Base-by-base conservation (phyloP, 805 yeast genomes). In the Yamadazyma endophytica region DNA sequence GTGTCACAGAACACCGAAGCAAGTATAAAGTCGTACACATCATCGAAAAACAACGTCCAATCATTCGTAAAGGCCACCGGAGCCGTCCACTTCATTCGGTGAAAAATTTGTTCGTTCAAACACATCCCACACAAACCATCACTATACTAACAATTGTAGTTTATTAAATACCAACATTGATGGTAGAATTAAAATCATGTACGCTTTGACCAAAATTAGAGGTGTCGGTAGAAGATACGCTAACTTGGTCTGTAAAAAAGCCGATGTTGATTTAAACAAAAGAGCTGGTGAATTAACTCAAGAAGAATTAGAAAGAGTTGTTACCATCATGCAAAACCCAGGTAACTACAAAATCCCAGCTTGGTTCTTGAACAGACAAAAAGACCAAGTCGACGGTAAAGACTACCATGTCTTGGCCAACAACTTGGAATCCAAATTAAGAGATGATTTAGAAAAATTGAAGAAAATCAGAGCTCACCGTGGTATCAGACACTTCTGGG, bases 211-310 rank as follows among this genome's bases (percentile, higher is more conserved):
- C 81, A 84, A 89, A 76, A 94, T 92, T 71, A 86, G 96, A 79
- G 99, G 99, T 89, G 97, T 92, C 64, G 98, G 98, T 79, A 94
- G 97, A 77, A 92, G 99, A 79, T 94, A 90, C 85, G 79, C 98
- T 74, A 92, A 94, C 89, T 79, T 92, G 77, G 96, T 92, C 68
- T 92, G 97, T 82, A 94, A 94, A 86, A 94, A 90, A 83, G 99
- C 99, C 63, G 99, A 92, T 80, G 94, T 92, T 68, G 95, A 86
- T 71, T 82, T 94, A 74, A 64, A 73, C 74, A 92, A 92, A 84
- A 86, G 99, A 75, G 99, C 99, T 63, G 99, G 99, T 85, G 98
- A 92, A 78, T 87, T 92, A 71, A 89, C 98, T 71, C 98, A 92
- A 74, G 99, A 92, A 83, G 99, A 92, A 79, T 87, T 92, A 72